These are phyloP conservation scores for Leucoagaricus sp. DNA, from an alignment of 1,284 basidiomycete species.

Conservation along the genomic window DNA sequence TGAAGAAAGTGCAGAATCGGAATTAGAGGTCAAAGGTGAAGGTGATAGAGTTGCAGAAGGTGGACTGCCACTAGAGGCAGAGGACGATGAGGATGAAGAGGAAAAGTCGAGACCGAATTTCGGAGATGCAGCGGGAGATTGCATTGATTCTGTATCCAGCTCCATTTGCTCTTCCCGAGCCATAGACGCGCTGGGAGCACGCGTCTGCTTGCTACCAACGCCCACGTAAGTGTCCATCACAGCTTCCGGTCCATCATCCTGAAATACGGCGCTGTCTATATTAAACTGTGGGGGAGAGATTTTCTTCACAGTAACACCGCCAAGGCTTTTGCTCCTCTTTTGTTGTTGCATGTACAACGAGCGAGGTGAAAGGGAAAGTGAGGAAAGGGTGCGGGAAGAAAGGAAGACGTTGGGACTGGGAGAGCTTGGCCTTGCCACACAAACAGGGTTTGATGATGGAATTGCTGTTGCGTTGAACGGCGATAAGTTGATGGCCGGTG, in stretches of 20 bases:
- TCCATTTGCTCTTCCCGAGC: not conserved
- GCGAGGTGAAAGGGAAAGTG: constrained; percentile 13
- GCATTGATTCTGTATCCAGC: not conserved
- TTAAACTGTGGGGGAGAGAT: constrained; percentile 7
- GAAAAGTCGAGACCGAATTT: constrained; percentile 11
- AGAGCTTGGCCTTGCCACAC: not conserved
- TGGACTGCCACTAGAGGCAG: constrained; percentile 2
- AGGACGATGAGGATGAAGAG: constrained; percentile 9
- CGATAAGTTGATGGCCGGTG: constrained; percentile 12
- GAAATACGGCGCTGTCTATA: not conserved
- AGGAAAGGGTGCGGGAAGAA: constrained; percentile 13
- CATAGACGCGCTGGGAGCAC: not conserved
- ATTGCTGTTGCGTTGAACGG: not conserved
- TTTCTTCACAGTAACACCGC: constrained; percentile 15
- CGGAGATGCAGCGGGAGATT: not conserved
- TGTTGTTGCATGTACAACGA: constrained; percentile 2
- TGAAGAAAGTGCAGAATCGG: constrained; percentile 4
- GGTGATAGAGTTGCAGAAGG: constrained; percentile 1
- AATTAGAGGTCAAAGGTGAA: constrained; percentile 7
- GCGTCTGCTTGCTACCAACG: not conserved
- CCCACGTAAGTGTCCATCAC: not conserved
- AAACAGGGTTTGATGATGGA: not conserved
- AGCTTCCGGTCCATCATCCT: not conserved
- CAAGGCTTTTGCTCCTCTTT: constrained; percentile 16
- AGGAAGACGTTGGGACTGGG: constrained; percentile 12